These are phyloP conservation scores for Cystobasidium sp. DNA, from an alignment of 1,284 basidiomycete genomes.

Conservation along the genomic window DNA sequence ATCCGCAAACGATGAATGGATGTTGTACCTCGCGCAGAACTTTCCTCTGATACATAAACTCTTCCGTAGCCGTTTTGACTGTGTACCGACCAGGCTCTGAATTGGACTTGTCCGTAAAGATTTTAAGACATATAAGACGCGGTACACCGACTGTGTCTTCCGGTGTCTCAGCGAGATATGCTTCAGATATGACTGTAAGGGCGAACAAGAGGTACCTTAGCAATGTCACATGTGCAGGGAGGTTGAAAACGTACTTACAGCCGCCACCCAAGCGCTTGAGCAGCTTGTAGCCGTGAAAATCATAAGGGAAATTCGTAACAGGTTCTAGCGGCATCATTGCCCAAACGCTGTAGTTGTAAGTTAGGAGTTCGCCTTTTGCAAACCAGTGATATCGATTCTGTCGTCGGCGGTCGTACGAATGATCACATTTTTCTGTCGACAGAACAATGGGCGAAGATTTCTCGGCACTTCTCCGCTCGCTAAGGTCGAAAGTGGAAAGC, in stretches of 20 bases:
- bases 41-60: not conserved
- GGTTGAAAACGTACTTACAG: not conserved
- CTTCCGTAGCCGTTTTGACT: not conserved
- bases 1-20: constrained; percentile 6
- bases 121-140: not conserved
- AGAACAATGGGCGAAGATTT: too few species aligned
- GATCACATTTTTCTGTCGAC: too few species aligned
- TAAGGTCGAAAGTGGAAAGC: too few species aligned
- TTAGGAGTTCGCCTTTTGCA: too few species aligned
- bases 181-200: not conserved
- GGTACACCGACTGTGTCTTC: not conserved
- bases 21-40: not conserved
- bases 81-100: not conserved
- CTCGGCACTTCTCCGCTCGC: too few species aligned
- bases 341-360: too few species aligned
- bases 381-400: too few species aligned
- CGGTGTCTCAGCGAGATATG: not conserved
- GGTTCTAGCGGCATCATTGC: not conserved
- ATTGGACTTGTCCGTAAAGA: not conserved
- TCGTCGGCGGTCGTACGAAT: too few species aligned
- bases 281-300: constrained; percentile 7
- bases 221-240: not conserved
- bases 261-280: not conserved
- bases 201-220: not conserved
- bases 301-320: not conserved